Conservation (phyloP, 768 basidiomycete species). For the Termitomyces sp. region DNA sequence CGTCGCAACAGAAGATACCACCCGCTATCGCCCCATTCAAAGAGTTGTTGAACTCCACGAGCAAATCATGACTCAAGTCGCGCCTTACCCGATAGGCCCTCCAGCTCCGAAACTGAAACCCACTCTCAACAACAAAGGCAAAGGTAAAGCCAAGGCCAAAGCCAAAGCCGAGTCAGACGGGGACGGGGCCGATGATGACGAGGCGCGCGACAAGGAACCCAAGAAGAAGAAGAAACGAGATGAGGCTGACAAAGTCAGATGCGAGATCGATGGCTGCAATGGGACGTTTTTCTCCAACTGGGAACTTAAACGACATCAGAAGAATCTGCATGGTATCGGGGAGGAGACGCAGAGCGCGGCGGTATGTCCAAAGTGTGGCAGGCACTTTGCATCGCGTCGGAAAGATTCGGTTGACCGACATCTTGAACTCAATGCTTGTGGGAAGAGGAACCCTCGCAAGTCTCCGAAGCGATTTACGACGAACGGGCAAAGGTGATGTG, state of each 20-base stretch:
- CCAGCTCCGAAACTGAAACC: neutral
- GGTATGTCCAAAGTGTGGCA: conserved; percentile 1
- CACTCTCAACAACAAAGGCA: neutral
- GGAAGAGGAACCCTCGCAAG: conserved; percentile 6
- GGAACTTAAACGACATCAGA: conserved; percentile 6
- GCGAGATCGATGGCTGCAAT: conserved; percentile 2
- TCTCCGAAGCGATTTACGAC: neutral
- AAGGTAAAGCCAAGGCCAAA: conserved; percentile 4
- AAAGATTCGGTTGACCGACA: conserved; percentile 6
- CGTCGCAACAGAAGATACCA: neutral
- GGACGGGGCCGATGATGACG: neutral
- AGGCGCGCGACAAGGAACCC: neutral
- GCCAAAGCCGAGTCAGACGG: neutral
- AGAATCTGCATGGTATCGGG: conserved; percentile 2
- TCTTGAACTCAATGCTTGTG: conserved; percentile 1
- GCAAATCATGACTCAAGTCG: neutral
- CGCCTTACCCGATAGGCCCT: neutral
- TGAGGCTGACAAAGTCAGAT: neutral
- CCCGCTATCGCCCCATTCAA: neutral
- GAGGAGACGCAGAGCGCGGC: neutral
- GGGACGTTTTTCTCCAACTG: conserved; percentile 8
- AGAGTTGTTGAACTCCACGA: neutral
- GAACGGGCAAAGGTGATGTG: neutral
- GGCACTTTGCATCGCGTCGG: neutral
- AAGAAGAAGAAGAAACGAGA: conserved; percentile 2